Evolutionary conservation across 116 monocot species (phyloP).

Genomic region (Posidonia oceanica): DNA sequence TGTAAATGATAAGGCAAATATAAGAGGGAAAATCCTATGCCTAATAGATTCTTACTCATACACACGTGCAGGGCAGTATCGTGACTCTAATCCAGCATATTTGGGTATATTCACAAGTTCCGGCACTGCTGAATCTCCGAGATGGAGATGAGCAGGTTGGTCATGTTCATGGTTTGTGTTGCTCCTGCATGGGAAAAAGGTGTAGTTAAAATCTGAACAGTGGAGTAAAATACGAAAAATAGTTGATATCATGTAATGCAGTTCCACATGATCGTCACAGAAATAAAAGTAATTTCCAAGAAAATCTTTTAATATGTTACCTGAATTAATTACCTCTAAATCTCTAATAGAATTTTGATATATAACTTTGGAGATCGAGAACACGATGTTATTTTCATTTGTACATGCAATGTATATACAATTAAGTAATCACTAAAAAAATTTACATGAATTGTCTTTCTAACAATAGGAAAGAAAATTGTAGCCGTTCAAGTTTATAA

Average conservation of each 20-base stretch:
- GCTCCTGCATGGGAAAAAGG: conserved; percentile 39
- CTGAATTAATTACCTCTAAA: no score
- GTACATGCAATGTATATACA: no score
- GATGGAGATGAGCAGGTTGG: conserved; percentile 76
- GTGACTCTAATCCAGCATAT: conserved; percentile 74
- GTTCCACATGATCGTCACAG: no score
- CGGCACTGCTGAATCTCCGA: conserved; percentile 60
- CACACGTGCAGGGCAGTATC: conserved; percentile 92
- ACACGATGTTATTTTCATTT: no score
- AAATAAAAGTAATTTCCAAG: no score
- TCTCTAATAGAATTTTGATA: no score
- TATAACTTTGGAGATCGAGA: no score
- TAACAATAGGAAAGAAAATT: no score
- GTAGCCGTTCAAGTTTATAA: no score
- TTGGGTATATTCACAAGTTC: conserved; percentile 57
- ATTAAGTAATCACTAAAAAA: background rate
- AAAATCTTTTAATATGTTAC: no score
- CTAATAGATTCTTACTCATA: conserved; percentile 59
- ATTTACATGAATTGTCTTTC: background rate
- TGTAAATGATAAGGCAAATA: no score
- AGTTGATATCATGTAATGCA: background rate
- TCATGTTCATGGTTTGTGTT: conserved; percentile 98
- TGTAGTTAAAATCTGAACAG: background rate
- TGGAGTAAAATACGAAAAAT: background rate
- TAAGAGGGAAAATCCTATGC: background rate